These are phyloP conservation scores for Pyrenophora graminea DNA, from an alignment of 2,329 filamentous ascomycete species.

Conservation along the genomic window DNA sequence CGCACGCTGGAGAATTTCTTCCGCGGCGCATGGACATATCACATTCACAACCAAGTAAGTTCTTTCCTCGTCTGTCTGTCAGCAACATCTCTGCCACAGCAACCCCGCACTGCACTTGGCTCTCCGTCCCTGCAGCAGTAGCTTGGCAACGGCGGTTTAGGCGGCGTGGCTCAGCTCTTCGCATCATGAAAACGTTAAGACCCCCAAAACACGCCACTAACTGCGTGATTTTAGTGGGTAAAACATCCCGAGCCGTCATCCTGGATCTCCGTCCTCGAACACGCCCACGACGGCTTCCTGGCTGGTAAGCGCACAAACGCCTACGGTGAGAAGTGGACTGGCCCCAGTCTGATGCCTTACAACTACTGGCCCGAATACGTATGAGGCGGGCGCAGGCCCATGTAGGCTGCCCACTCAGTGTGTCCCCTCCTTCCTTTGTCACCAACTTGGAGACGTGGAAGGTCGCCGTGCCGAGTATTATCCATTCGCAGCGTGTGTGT, in stretches of 20 bases:
- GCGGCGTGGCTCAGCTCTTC: not conserved
- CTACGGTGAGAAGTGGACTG: slow-evolving; percentile 60
- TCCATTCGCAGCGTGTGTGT: no score
- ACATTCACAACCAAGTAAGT: slow-evolving; percentile 61
- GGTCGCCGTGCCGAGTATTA: slow-evolving; percentile 25
- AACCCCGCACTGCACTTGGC: slow-evolving; percentile 3
- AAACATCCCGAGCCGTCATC: slow-evolving; percentile 61
- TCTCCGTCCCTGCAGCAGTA: slow-evolving; percentile 7
- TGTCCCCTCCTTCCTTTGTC: slow-evolving; percentile 1
- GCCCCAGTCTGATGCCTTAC: slow-evolving; percentile 54
- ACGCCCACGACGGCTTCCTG: slow-evolving; percentile 61
- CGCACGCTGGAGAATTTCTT: slow-evolving; percentile 62
- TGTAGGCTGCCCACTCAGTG: not conserved
- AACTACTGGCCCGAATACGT: slow-evolving; percentile 58
- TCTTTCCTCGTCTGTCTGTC: not conserved
- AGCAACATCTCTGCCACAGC: not conserved
- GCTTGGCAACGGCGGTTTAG: slow-evolving; percentile 1
- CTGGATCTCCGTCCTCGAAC: slow-evolving; percentile 59
- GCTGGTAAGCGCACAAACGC: slow-evolving; percentile 54
- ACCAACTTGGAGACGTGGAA: slow-evolving; percentile 15
- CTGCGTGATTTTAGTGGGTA: slow-evolving; percentile 50
- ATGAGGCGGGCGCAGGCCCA: slow-evolving; percentile 30
- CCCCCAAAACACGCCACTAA: no score
- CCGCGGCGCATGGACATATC: slow-evolving; percentile 61
- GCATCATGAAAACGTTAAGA: not conserved